Base-by-base conservation (phyloP, 2,329 filamentous ascomycete species). In the Pseudogymnoascus sp. region DNA sequence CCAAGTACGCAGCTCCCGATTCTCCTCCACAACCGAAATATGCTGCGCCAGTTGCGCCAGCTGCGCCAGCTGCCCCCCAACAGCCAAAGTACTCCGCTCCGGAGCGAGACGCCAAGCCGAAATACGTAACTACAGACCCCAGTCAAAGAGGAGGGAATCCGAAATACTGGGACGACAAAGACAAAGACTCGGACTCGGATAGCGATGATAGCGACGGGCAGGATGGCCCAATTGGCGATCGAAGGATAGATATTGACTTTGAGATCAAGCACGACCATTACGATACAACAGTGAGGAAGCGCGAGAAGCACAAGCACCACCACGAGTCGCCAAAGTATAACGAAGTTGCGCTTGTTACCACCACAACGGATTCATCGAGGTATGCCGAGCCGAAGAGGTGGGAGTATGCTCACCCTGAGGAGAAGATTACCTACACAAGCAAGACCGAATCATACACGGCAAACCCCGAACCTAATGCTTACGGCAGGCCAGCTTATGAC, bases 341-440 rank as follows among this genome's bases (percentile, higher is more conserved):
- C 16, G 49, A 56, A 14, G 49, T 56, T 16, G 49, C 49, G 9
- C 49, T 56, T 8, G 28, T 56, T 34, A 56, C 49, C n/a, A 56
- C 46, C n/a, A 56, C 49, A 36, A 56, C 49, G 9, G 49, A 34
- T 25, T 56, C 49, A 4, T 56, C 49, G 49, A 56, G 49, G 16
- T 75, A 75, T 60, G 70, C 71, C 1, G 70, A 75, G 21, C 68
- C 72, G 0, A 66, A 68, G 56, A 66, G 70, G 46, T 72, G 73
- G 70, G 75, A 79, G 53, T 77, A 80, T 62, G 75, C 74, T 38
- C 72, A 72, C 59, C 66, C 74, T 0, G 73, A 73, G 60, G 73
- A 75, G 43, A 73, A 70, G 23, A 66, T 71, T 28, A 68, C 69
- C 1, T 76, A 77, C 63, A 70, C 72, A 0, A 74, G 59, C 69